Conservation (phyloP, 1,284 basidiomycete genomes). For the Moniliella sp. region DNA sequence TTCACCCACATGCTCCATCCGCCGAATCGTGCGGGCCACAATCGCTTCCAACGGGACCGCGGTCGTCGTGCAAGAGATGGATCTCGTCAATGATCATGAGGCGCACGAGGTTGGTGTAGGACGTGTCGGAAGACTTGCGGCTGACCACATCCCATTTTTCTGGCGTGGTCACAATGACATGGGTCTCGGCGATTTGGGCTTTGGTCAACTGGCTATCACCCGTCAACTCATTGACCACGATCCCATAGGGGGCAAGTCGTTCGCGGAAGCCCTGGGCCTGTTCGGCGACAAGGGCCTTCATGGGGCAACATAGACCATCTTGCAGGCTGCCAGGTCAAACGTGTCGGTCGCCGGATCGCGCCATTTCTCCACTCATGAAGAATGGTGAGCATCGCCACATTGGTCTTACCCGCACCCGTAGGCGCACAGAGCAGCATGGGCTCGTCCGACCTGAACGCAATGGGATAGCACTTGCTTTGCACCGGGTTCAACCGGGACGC, state of each 20-base stretch:
- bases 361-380: conserved; percentile 28
- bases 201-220: conserved; percentile 97
- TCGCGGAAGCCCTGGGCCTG: conserved; percentile 36
- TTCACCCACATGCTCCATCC: conserved; percentile 66
- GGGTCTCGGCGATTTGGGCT: conserved; percentile 84
- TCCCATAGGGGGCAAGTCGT: conserved; percentile 57
- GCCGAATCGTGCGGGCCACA: conserved; percentile 68
- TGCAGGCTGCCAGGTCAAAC: conserved; percentile 79
- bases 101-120: conserved; percentile 86
- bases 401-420: conserved; percentile 98
- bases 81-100: conserved; percentile 97
- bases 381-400: conserved; percentile 66
- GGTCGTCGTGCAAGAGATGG: conserved; percentile 88
- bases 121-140: conserved; percentile 85
- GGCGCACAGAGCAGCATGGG: conserved; percentile 89
- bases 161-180: conserved; percentile 94
- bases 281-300: conserved; percentile 43
- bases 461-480: conserved; percentile 47
- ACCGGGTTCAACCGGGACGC: conserved; percentile 67
- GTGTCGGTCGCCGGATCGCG: conserved; percentile 52
- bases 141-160: conserved; percentile 96
- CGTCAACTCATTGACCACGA: conserved; percentile 82
- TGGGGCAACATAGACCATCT: conserved; percentile 96
- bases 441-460: conserved; percentile 75
- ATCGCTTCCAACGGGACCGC: conserved; percentile 93